Conservation (phyloP, 2,329 filamentous ascomycete genomes). For the Stagonosporopsis chrysanthemi region DNA sequence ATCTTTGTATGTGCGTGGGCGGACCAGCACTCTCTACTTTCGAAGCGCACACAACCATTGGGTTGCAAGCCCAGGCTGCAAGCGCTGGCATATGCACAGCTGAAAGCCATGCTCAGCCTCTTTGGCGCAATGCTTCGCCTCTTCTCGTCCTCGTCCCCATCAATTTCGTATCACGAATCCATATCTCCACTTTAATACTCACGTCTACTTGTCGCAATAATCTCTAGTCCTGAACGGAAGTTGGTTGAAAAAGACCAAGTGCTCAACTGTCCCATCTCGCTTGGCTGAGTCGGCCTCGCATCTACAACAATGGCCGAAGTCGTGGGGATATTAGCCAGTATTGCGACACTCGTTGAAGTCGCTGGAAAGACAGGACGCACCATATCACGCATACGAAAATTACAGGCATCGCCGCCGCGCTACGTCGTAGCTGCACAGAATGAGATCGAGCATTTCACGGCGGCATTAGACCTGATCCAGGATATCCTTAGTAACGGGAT, state of each 20-base stretch:
- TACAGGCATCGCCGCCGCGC: neutral
- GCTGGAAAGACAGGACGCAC: conserved; percentile 1
- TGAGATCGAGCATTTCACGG: neutral
- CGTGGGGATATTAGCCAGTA: neutral
- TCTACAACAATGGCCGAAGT: neutral
- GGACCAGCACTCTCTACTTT: neutral
- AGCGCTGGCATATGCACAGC: neutral
- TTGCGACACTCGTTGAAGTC: neutral
- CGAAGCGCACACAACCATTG: neutral
- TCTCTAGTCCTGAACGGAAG: neutral
- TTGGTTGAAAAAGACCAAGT: neutral
- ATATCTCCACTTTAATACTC: neutral
- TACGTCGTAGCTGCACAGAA: neutral
- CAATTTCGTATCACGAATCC: neutral
- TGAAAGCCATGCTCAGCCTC: neutral
- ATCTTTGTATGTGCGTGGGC: neutral
- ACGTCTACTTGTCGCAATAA: no score
- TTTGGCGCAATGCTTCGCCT: neutral
- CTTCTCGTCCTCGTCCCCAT: neutral
- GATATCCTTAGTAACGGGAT: neutral
- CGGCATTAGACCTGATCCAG: neutral
- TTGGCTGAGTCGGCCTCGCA: neutral
- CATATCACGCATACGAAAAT: neutral
- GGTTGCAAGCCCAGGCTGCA: neutral
- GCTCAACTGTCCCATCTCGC: neutral